phyloP scores from a whole-genome alignment of 2,329 filamentous ascomycete species.

The Sporothrix brasiliensis region DNA sequence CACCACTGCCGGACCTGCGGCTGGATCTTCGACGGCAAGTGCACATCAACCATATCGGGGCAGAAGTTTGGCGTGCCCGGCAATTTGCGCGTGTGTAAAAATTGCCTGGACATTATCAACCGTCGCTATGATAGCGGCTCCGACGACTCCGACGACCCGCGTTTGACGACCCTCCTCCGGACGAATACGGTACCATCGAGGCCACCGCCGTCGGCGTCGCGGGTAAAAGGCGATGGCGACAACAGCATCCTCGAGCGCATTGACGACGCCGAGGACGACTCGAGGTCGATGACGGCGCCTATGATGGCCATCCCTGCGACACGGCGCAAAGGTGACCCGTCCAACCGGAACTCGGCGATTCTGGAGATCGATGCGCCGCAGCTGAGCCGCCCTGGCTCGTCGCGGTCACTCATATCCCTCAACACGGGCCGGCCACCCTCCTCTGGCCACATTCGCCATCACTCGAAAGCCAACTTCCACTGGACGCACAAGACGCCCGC shows the following conservation, averaged over 20 bases:
- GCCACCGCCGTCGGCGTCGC: slow-evolving; percentile 40
- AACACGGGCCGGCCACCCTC: slow-evolving; percentile 72
- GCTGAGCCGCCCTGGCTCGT: slow-evolving; percentile 88
- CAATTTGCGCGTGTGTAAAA: slow-evolving; percentile 86
- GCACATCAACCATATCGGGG: slow-evolving; percentile 87
- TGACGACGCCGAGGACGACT: slow-evolving; percentile 53
- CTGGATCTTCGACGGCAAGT: slow-evolving; percentile 98
- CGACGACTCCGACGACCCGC: slow-evolving; percentile 79
- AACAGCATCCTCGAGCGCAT: slow-evolving; percentile 48
- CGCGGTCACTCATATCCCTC: slow-evolving; percentile 79
- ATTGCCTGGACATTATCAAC: slow-evolving; percentile 88
- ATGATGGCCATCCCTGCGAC: slow-evolving; percentile 73
- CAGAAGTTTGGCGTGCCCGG: slow-evolving; percentile 84
- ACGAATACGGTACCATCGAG: slow-evolving; percentile 54
- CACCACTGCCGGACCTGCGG: slow-evolving; percentile 95
- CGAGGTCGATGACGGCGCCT: slow-evolving; percentile 63
- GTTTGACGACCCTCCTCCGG: slow-evolving; percentile 66
- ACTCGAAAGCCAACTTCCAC: slow-evolving; percentile 83
- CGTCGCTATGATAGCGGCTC: slow-evolving; percentile 85
- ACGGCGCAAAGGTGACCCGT: slow-evolving; percentile 65
- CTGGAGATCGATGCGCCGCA: slow-evolving; percentile 87
- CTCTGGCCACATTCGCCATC: slow-evolving; percentile 77
- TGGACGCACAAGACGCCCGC: slow-evolving; percentile 70
- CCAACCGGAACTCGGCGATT: slow-evolving; percentile 82
- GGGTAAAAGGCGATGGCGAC: slow-evolving; percentile 48